Evolutionary conservation across 2,329 filamentous ascomycete genomes (phyloP).

Genomic region (Phyllosticta ampelicida): DNA sequence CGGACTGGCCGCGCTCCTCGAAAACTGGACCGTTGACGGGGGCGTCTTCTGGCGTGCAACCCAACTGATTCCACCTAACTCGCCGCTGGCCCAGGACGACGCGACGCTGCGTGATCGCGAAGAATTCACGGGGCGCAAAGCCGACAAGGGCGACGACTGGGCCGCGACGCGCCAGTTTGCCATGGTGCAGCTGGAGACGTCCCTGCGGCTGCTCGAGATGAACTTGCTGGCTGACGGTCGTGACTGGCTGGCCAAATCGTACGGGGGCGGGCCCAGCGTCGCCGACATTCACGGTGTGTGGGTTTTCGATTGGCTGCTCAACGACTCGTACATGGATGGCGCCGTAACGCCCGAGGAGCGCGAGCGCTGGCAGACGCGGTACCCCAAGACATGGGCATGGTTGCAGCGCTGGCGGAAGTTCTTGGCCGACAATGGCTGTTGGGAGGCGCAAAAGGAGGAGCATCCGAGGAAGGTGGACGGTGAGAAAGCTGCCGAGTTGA

Average conservation of each 20-base stretch:
- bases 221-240: slow-evolving; percentile 54
- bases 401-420: not conserved
- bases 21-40: slow-evolving; percentile 44
- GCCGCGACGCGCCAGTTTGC: slow-evolving; percentile 43
- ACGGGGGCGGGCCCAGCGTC: slow-evolving; percentile 42
- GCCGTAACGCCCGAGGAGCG: slow-evolving; percentile 41
- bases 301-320: slow-evolving; percentile 51
- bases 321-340: slow-evolving; percentile 31
- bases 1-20: slow-evolving; percentile 43
- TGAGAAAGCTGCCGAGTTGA: slow-evolving; percentile 40
- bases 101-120: not conserved
- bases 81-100: not conserved
- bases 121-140: not conserved
- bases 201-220: slow-evolving; percentile 50
- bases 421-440: not conserved
- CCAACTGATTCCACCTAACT: slow-evolving; percentile 3
- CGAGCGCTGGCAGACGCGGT: not conserved
- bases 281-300: slow-evolving; percentile 57
- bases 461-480: slow-evolving; percentile 37
- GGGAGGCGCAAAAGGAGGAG: slow-evolving; percentile 12
- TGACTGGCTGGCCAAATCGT: slow-evolving; percentile 36
- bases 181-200: slow-evolving; percentile 42
- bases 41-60: slow-evolving; percentile 44
- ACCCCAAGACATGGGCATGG: not conserved
- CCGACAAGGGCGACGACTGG: slow-evolving; percentile 23